A percentile compares a stretch with the other conserved stretches of the same genome.
These are phyloP conservation scores for Phytophthora parvispora DNA, from an alignment of 352 stramenopile species.

Conservation along the genomic window DNA sequence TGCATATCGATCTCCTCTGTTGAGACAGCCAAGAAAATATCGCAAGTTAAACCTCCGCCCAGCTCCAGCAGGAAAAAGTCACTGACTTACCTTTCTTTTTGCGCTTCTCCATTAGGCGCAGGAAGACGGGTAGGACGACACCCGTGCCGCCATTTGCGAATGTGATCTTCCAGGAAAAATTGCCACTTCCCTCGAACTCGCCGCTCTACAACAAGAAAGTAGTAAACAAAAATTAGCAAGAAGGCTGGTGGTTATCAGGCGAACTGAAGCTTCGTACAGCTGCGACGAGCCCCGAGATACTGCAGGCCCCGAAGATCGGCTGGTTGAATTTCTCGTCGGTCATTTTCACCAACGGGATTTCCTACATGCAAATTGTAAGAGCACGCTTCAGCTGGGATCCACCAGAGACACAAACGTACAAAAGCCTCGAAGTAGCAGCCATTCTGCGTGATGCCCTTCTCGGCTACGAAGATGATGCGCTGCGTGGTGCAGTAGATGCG, in stretches of 20 bases:
- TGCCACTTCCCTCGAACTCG: constrained; percentile 35
- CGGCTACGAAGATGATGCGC: constrained; percentile 86
- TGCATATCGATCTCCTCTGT: constrained; percentile 72
- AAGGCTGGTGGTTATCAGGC: neutral
- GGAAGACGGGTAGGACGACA: constrained; percentile 86
- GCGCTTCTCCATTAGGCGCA: constrained; percentile 81
- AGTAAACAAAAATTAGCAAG: neutral
- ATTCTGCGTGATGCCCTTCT: constrained; percentile 75
- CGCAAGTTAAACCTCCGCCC: neutral
- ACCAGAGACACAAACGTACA: no score
- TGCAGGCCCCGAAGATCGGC: constrained; percentile 91
- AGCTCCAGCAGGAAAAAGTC: neutral
- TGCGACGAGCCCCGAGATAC: constrained; percentile 80
- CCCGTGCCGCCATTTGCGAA: constrained; percentile 89
- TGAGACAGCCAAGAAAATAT: neutral
- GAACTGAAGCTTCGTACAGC: constrained; percentile 35
- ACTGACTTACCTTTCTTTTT: constrained; percentile 66
- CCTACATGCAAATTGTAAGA: constrained; percentile 31
- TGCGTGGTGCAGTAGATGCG: constrained; percentile 90
- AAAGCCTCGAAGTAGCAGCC: constrained; percentile 79
- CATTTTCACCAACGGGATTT: constrained; percentile 85
- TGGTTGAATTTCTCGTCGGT: constrained; percentile 93
- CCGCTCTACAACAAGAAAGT: constrained; percentile 22
- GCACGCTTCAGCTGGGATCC: neutral
- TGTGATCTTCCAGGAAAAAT: constrained; percentile 82